These are phyloP conservation scores for Rhododendron griersonianum DNA, from an alignment of 148 eudicot species.

Conservation along the genomic window DNA sequence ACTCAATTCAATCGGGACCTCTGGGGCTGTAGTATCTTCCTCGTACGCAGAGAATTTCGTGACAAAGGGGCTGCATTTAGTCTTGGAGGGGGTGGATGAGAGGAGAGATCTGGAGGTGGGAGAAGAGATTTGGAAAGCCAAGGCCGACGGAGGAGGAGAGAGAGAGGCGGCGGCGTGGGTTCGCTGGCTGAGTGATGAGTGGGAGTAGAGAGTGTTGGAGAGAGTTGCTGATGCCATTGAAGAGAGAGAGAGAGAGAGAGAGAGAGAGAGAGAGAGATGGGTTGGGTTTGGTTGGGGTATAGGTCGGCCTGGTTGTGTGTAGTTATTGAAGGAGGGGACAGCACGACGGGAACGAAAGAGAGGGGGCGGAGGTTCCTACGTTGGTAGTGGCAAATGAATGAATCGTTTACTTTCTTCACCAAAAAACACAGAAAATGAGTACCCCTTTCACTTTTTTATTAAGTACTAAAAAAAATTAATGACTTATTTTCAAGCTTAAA, in stretches of 20 bases:
- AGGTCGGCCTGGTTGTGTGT: neutral
- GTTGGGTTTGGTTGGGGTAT: neutral
- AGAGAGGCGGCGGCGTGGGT: constrained; percentile 21
- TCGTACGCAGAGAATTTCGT: constrained; percentile 30
- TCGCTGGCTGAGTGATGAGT: neutral
- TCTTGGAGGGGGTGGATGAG: constrained; percentile 26
- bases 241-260: neutral
- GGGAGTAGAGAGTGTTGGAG: constrained; percentile 34
- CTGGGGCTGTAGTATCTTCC: constrained; percentile 18
- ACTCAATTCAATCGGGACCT: constrained; percentile 74
- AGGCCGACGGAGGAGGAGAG: constrained; percentile 8
- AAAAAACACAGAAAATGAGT: too few species aligned
- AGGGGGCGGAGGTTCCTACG: neutral
- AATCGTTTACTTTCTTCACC: neutral
- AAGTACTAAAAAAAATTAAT: too few species aligned
- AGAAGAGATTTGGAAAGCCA: constrained; percentile 15
- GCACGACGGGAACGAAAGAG: neutral
- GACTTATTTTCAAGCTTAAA: too few species aligned
- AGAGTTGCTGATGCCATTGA: constrained; percentile 64
- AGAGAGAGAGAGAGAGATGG: neutral
- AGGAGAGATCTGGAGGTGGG: constrained; percentile 35
- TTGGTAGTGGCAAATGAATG: neutral
- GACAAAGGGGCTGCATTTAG: constrained; percentile 14
- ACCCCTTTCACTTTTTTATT: too few species aligned
- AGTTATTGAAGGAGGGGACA: neutral